Percentiles rank a stretch among this genome's conserved stretches.
Evolutionary conservation across 2,329 filamentous ascomycete genomes (phyloP).

Genomic region (Celoporthe dispersa): DNA sequence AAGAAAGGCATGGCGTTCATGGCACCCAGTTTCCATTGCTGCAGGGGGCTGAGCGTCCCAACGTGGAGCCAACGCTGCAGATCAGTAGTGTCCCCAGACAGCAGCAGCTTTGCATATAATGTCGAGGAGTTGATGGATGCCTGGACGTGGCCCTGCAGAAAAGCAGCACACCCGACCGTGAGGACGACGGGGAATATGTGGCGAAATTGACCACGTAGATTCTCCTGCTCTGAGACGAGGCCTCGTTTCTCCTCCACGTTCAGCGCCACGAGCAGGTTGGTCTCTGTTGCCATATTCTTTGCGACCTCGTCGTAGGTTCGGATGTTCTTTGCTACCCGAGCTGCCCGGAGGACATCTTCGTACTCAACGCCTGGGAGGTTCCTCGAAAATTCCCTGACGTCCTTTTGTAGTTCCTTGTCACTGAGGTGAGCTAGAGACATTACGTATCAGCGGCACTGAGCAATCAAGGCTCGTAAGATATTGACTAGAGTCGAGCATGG

Average conservation of each 20-base stretch:
- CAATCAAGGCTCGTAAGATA: not conserved
- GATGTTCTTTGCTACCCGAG: constrained; percentile 47
- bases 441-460: constrained; percentile 27
- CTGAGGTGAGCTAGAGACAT: constrained; percentile 41
- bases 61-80: constrained; percentile 10
- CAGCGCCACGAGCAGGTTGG: constrained; percentile 39
- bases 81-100: not conserved
- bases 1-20: constrained; percentile 47
- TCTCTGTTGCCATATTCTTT: constrained; percentile 33
- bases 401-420: constrained; percentile 43
- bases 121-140: constrained; percentile 49
- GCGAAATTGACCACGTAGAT: constrained; percentile 42
- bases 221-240: constrained; percentile 44
- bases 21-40: constrained; percentile 45
- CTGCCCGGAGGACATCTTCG: constrained; percentile 42
- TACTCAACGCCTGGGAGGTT: constrained; percentile 38
- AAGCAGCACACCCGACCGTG: constrained; percentile 49
- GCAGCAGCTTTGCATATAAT: constrained; percentile 33
- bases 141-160: constrained; percentile 51
- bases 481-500: not conserved
- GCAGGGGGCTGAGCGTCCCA: not conserved
- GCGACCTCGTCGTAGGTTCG: constrained; percentile 45
- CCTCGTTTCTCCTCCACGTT: constrained; percentile 43
- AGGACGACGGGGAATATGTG: constrained; percentile 47
- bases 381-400: constrained; percentile 41